phyloP scores from a whole-genome alignment of 768 basidiomycete genomes.

The Leccinum longicurvipes region DNA sequence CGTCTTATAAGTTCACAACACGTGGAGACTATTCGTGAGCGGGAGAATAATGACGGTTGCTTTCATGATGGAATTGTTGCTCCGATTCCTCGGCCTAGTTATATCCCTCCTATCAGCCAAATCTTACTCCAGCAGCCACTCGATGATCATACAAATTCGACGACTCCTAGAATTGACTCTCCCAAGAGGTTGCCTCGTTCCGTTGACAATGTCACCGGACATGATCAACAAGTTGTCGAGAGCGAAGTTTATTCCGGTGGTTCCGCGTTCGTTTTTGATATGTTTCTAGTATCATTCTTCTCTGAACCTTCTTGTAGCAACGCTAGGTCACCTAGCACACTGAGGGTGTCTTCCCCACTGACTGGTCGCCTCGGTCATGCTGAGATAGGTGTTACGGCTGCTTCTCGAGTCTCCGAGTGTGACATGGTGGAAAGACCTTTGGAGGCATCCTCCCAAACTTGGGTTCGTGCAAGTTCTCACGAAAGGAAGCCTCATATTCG shows the following conservation, averaged over 20 bases:
- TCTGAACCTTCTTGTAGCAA: conserved; percentile 12
- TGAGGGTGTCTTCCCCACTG: conserved; percentile 14
- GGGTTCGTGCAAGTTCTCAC: conserved; percentile 5
- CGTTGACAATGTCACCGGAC: background rate
- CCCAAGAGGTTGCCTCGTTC: background rate
- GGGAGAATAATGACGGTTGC: background rate
- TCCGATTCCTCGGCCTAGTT: background rate
- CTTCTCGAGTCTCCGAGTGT: background rate
- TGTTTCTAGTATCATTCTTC: background rate
- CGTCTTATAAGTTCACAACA: conserved; percentile 1
- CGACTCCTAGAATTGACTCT: background rate
- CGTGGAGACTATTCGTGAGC: conserved; percentile 1
- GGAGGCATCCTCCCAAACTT: background rate
- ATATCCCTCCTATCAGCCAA: conserved; percentile 20
- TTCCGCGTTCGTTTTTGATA: conserved; percentile 8
- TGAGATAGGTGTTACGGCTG: too few relatives aligned
- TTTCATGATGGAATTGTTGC: background rate
- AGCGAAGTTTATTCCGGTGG: background rate
- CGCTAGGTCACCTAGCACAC: background rate
- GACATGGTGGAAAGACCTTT: background rate
- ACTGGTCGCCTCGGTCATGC: background rate
- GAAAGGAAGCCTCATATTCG: conserved; percentile 11
- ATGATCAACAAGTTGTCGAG: conserved; percentile 2
- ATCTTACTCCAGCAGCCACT: conserved; percentile 12
- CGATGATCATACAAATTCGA: background rate